Evolutionary conservation across 495 filamentous ascomycete species (phyloP), one percentile per base, ranked within the genome.

Genomic region (Penicillium maclennaniae): DNA sequence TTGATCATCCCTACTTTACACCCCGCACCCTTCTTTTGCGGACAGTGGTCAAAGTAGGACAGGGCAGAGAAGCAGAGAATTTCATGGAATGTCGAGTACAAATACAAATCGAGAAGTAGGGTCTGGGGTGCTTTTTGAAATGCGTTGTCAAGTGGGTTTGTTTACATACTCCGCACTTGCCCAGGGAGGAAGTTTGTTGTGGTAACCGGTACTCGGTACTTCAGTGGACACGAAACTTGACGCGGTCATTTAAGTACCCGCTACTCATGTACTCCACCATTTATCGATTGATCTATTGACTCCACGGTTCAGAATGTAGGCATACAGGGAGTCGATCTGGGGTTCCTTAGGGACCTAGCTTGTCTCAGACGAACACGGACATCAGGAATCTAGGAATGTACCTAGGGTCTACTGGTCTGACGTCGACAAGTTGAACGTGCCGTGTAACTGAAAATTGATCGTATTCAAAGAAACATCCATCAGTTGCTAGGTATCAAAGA

Each of bases 151-250:
- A 54, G 49, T 53, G 38, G 46, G 50, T 61, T 62, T 65, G 57
- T 66, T 66, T 57, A 54, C 62, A 63, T 65, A 65, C 63, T 66
- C 60, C 56, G 55, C 56, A 60, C 60, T 58, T 58, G 45, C 59
- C 62, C 46, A 65, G 53, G 62, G 59, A 39, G 55, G 52, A 65
- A 59, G 62, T 66, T 66, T 66, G 60, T 64, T 63, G 53, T 66
- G 57, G 58, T 61, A 55, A 37, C 39, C 20, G 39, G 50, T 60
- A 58, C 58, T 27, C 20, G 39, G 50, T 60, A 58, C 58, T 27
- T 17, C 23, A 12, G 25, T 17, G 10, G 7, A 8, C 31, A 23
- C 40, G 39, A 34, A 8, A 10, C 19, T 38, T 12, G 44, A 17
- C 2, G 41, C 27, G 3, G 17, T 44, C 14, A 7, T 37, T 4